These are phyloP conservation scores for Coniochaeta ligniaria DNA, from an alignment of 2,329 filamentous ascomycete species.

Conservation along the genomic window DNA sequence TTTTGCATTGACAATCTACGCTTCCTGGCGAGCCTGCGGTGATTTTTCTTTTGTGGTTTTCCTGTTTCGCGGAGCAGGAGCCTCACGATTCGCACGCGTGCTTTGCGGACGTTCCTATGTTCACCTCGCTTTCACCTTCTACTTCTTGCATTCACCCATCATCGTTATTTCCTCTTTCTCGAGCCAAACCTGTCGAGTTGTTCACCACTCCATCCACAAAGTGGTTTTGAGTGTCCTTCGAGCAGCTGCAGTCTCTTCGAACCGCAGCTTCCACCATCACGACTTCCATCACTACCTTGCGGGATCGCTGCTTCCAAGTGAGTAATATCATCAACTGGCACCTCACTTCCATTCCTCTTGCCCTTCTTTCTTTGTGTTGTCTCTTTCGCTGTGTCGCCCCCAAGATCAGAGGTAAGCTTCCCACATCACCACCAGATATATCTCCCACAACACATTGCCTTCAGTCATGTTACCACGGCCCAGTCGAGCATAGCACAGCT, in stretches of 20 bases:
- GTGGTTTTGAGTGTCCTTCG: neutral
- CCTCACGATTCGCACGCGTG: too few relatives aligned
- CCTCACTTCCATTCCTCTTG: neutral
- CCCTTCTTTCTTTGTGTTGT: neutral
- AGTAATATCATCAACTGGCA: neutral
- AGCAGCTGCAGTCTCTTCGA: neutral
- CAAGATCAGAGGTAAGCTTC: neutral
- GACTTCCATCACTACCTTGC: neutral
- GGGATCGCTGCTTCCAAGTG: neutral
- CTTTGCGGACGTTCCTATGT: too few relatives aligned
- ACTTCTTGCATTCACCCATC: neutral
- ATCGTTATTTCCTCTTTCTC: neutral
- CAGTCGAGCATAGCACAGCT: neutral
- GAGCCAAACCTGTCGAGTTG: neutral
- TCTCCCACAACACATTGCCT: neutral
- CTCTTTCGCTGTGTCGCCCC: neutral
- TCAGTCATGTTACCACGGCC: neutral
- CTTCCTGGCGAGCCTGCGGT: too few relatives aligned
- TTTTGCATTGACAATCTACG: too few relatives aligned
- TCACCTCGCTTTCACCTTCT: neutral
- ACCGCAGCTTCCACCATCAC: neutral
- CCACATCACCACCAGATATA: too few relatives aligned
- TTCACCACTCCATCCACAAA: neutral
- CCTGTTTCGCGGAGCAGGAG: too few relatives aligned
- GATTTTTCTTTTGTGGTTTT: too few relatives aligned